phyloP scores from a whole-genome alignment of 345 rosid species.

The Excoecaria cochinchinensis region DNA sequence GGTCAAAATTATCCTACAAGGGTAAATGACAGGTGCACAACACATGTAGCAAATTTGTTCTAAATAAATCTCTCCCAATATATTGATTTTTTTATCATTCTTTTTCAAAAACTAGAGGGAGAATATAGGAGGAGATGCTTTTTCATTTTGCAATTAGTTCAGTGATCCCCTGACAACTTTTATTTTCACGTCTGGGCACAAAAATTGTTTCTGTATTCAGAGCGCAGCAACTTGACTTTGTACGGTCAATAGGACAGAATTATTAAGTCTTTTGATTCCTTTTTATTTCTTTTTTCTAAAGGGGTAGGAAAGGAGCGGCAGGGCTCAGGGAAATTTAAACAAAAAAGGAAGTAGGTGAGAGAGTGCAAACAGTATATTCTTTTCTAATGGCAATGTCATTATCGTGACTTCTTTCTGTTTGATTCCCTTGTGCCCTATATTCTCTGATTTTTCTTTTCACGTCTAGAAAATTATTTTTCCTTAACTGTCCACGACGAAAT shows the following conservation, averaged over 20 bases:
- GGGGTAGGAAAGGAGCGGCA: too few relatives aligned
- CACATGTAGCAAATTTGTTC: constrained; percentile 12
- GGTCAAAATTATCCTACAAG: constrained; percentile 7
- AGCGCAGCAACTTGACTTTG: neutral
- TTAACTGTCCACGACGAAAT: neutral
- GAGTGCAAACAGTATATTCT: neutral
- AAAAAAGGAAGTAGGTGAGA: neutral
- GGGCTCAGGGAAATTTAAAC: neutral
- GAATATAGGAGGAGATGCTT: neutral
- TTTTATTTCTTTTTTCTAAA: too few relatives aligned
- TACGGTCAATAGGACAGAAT: neutral
- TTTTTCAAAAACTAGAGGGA: constrained; percentile 16
- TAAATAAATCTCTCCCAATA: neutral
- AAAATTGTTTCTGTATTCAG: neutral
- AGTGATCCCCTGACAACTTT: neutral
- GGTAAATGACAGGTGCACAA: constrained; percentile 21
- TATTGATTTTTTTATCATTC: constrained; percentile 20
- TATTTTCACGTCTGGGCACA: neutral
- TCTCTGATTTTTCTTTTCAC: neutral
- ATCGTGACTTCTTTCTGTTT: neutral
- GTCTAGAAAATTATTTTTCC: neutral
- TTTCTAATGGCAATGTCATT: neutral
- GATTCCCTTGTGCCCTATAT: neutral
- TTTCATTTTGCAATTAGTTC: neutral
- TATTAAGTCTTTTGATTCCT: neutral